phyloP scores from a whole-genome alignment of 148 eudicot species.

The Rhododendron kiyosumense region DNA sequence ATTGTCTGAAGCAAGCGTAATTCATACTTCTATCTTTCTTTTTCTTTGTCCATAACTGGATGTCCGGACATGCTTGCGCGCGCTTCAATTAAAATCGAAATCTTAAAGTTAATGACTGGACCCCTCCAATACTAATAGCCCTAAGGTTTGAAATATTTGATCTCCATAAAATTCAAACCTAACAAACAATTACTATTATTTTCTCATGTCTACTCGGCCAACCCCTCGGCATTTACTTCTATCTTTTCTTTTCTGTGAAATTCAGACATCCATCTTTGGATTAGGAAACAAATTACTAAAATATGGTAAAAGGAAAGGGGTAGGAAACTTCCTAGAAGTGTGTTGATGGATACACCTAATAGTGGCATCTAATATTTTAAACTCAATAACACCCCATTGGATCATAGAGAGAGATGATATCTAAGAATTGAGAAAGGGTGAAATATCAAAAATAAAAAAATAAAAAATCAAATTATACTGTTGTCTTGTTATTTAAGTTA shows the following conservation, averaged over 20 bases:
- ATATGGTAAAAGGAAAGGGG: neutral
- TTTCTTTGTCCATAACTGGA: too few species aligned
- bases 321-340: neutral
- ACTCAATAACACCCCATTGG: neutral
- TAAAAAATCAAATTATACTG: too few species aligned
- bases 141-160: too few species aligned
- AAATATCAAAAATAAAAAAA: too few species aligned
- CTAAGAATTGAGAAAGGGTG: neutral
- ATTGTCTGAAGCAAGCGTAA: neutral
- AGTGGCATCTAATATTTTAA: neutral
- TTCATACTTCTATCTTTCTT: neutral
- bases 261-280: neutral
- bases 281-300: neutral
- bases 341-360: neutral
- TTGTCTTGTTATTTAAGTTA: too few species aligned
- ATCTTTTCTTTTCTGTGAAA: neutral
- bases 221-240: neutral
- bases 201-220: too few species aligned
- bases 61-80: too few species aligned
- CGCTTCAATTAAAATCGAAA: too few species aligned
- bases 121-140: too few species aligned
- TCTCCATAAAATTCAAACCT: too few species aligned
- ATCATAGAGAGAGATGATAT: neutral
- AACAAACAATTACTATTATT: too few species aligned
- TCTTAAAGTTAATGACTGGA: rapidly evolving